Base-by-base conservation (phyloP, 805 yeast genomes). In the Candida vartiovaarae region DNA sequence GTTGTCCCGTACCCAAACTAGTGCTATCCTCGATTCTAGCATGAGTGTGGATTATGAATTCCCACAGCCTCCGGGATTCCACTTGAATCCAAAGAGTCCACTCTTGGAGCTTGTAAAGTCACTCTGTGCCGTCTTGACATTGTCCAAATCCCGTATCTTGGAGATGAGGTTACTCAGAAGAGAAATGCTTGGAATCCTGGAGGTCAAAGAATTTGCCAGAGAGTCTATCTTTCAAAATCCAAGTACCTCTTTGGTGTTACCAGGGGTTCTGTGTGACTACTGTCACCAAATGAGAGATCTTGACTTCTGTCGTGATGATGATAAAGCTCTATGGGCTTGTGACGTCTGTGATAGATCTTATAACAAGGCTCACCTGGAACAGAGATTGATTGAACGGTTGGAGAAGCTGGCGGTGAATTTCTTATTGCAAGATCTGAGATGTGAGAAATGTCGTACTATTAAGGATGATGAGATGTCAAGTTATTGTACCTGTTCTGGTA, bases 401-500 rank as follows among this genome's bases (percentile, higher is more conserved):
- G 70, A 75, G 52, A 68, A 74, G 47, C 56, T 72, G 26, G 47
- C 85, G 2, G 71, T 81, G n/a, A 65, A 70, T 41, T 93, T 75
- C 62, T 77, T 78, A 59, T 67, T 75, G 24, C 99, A 93, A 63
- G 98, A 91, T 62, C 67, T 84, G 54, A 76, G 75, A 53, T 93
- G 99, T 62, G 58, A 67, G 15, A 88, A 85, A 57, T 93, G 99
- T 63, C 72, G 76, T 26, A 75, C 69, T 44, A 68, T 87, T 44
- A 78, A 78, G 54, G 78, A 75, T 32, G 82, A 77, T 52, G 81
- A 82, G 49, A 70, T 93, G 75, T 74, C 88, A 30, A 70, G 70
- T 29, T 79, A 79, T 60, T 95, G 99, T 63, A 64, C 75, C 23
- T 93, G 99, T 60, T 91, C 99, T 0, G 99, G 99, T 7, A 60